phyloP scores from a whole-genome alignment of 2,329 filamentous ascomycete genomes.

The Penicillium occitanis region DNA sequence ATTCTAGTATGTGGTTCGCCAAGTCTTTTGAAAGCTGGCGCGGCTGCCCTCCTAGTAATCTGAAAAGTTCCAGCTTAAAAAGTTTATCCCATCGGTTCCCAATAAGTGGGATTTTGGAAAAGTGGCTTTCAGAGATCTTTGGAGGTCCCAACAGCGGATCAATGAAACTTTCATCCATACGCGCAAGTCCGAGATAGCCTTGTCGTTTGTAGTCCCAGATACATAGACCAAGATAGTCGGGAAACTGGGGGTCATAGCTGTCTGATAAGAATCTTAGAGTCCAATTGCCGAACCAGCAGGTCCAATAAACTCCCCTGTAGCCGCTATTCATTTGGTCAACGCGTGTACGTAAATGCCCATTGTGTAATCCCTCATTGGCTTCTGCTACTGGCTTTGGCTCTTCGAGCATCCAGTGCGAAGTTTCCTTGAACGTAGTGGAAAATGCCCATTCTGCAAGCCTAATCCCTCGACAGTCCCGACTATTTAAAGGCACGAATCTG shows the following conservation, averaged over 20 bases:
- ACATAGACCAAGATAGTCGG: conserved; percentile 6
- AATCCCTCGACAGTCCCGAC: neutral
- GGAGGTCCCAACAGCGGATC: neutral
- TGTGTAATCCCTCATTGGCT: neutral
- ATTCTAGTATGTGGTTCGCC: neutral
- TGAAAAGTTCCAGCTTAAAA: neutral
- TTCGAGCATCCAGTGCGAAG: neutral
- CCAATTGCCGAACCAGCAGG: neutral
- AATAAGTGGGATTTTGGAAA: neutral
- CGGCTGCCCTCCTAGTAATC: neutral
- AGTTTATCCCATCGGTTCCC: neutral
- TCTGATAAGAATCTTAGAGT: neutral
- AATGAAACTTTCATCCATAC: neutral
- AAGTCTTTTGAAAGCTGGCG: neutral
- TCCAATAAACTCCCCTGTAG: neutral
- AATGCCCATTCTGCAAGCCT: conserved; percentile 3
- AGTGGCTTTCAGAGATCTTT: neutral
- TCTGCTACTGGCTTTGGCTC: conserved; percentile 4
- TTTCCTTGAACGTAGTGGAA: neutral
- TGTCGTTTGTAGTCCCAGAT: conserved; percentile 11
- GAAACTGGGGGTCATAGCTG: conserved; percentile 5
- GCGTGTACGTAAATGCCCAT: neutral
- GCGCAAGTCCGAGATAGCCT: conserved; percentile 1
- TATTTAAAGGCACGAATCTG: neutral
- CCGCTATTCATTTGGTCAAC: neutral